These are phyloP conservation scores for Aspergillus campestris DNA, from an alignment of 495 filamentous ascomycete genomes.

Conservation along the genomic window DNA sequence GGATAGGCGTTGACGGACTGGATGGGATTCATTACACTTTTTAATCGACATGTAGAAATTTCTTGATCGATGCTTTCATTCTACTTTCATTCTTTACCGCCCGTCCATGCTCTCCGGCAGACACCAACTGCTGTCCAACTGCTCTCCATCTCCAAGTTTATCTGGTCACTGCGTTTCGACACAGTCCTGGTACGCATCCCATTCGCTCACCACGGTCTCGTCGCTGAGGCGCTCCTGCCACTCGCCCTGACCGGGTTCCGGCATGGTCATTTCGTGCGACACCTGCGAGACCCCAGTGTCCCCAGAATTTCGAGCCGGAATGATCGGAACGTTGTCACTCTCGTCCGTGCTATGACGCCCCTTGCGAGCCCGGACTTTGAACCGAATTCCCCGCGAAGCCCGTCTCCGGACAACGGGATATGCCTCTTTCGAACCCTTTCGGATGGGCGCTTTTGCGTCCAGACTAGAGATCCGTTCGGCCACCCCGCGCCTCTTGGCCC, in stretches of 20 bases:
- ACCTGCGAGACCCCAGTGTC: neutral
- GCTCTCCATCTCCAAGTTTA: no score
- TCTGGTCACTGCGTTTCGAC: slow-evolving; percentile 13
- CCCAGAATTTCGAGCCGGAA: neutral
- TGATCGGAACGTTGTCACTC: neutral
- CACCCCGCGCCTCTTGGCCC: slow-evolving; percentile 11
- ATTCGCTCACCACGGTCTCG: no score
- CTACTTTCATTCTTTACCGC: no score
- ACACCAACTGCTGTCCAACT: no score
- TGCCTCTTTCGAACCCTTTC: slow-evolving; percentile 4
- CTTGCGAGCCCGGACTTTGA: slow-evolving; percentile 8
- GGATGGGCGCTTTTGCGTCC: slow-evolving; percentile 8
- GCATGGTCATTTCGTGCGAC: no score
- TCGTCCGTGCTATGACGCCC: slow-evolving; percentile 1
- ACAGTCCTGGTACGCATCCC: slow-evolving; percentile 17
- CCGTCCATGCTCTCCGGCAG: no score
- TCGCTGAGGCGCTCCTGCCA: no score
- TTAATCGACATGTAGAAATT: neutral
- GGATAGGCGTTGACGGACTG: neutral
- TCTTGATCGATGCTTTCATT: no score
- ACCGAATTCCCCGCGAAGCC: slow-evolving; percentile 2
- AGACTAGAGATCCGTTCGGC: slow-evolving; percentile 8
- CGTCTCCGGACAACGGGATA: slow-evolving; percentile 9
- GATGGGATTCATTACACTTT: neutral
- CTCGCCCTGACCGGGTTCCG: neutral